These are phyloP conservation scores for Candida hispaniensis DNA, from an alignment of 805 yeast species.

Conservation along the genomic window DNA sequence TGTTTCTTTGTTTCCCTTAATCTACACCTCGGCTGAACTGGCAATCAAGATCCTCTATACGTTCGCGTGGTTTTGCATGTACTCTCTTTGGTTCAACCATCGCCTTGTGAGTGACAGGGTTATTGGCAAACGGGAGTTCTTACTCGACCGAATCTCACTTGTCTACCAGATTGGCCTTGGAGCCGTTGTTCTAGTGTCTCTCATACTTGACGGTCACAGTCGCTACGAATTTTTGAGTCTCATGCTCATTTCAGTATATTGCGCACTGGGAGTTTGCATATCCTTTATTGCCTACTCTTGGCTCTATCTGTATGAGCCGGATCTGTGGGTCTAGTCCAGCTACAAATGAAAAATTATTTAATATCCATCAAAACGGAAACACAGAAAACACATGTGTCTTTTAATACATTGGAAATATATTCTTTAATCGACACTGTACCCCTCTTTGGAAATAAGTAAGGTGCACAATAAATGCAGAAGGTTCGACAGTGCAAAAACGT, in stretches of 20 bases:
- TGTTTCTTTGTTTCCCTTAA: slow-evolving; percentile 77
- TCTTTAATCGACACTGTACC: neutral
- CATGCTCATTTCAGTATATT: slow-evolving; percentile 77
- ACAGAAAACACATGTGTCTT: neutral
- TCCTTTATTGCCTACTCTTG: slow-evolving; percentile 86
- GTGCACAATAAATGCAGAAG: neutral
- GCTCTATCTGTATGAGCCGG: slow-evolving; percentile 75
- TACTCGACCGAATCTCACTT: slow-evolving; percentile 59
- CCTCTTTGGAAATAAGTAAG: neutral
- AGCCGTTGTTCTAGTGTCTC: slow-evolving; percentile 50
- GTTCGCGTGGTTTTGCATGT: slow-evolving; percentile 73
- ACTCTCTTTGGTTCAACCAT: slow-evolving; percentile 58
- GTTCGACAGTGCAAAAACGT: neutral
- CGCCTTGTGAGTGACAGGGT: slow-evolving; percentile 24
- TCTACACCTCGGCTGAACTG: slow-evolving; percentile 72
- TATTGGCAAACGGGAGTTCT: slow-evolving; percentile 34
- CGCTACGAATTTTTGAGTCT: slow-evolving; percentile 63
- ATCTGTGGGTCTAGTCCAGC: slow-evolving; percentile 18
- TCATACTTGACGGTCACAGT: slow-evolving; percentile 43
- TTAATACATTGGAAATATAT: neutral
- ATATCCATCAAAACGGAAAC: neutral
- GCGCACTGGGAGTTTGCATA: slow-evolving; percentile 71
- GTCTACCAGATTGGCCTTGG: slow-evolving; percentile 57
- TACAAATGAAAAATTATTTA: neutral
- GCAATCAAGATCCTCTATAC: slow-evolving; percentile 67